Conservation (phyloP, 495 filamentous ascomycete species). For the Trichodelitschia bisporula region DNA sequence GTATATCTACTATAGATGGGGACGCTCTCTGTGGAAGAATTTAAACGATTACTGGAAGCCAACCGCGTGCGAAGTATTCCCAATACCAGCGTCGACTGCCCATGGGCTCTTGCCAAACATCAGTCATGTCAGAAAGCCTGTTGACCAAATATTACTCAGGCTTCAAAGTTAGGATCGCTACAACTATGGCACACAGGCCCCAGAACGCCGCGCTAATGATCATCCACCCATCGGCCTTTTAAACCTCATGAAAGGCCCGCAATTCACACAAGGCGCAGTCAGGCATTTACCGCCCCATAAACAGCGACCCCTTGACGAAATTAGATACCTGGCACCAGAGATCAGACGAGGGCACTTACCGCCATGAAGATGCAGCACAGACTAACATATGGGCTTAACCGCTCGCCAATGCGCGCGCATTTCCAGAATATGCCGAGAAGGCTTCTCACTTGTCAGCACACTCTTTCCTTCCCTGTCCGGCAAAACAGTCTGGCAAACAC, state of each 20-base stretch:
- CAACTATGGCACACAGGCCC: too few species aligned
- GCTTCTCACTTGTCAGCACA: conserved; percentile 19
- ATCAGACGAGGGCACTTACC: conserved; percentile 26
- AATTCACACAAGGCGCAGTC: neutral
- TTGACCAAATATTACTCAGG: too few species aligned
- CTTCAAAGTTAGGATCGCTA: too few species aligned
- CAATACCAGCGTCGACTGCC: too few species aligned
- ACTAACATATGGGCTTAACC: conserved; percentile 88
- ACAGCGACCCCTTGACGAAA: conserved; percentile 3
- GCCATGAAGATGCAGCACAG: conserved; percentile 89
- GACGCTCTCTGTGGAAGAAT: too few species aligned
- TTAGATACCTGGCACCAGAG: neutral
- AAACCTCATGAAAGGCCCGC: neutral
- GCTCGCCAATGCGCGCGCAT: conserved; percentile 76
- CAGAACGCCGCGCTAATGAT: too few species aligned
- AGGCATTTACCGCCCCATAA: conserved; percentile 4
- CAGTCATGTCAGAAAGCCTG: too few species aligned
- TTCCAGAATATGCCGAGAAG: conserved; percentile 91
- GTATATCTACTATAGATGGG: too few species aligned
- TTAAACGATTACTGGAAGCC: too few species aligned
- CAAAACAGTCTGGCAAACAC: conserved; percentile 6
- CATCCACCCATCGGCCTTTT: neutral
- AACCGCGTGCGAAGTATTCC: too few species aligned
- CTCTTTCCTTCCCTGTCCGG: too few species aligned
- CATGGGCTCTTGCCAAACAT: too few species aligned